Conservation (phyloP, 805 yeast genomes). For the Lipomyces yamadae region DNA sequence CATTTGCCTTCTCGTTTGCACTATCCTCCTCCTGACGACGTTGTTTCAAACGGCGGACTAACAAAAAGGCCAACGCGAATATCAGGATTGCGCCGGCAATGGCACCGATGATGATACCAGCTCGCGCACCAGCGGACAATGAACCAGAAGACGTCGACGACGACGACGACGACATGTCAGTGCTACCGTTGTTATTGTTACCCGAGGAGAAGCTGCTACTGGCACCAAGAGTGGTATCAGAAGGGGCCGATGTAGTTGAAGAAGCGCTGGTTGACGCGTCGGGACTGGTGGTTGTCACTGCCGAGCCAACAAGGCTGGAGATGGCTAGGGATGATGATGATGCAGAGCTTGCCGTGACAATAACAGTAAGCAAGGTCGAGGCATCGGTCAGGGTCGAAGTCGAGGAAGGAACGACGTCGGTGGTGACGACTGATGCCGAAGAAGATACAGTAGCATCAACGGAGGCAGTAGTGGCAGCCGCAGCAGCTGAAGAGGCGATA, state of each 20-base stretch:
- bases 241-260: conserved; percentile 12
- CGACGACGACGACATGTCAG: conserved; percentile 63
- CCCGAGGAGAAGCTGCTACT: conserved; percentile 10
- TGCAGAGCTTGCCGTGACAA: background rate
- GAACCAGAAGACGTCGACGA: conserved; percentile 68
- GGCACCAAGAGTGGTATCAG: conserved; percentile 2
- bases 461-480: conserved; percentile 11
- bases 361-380: conserved; percentile 2
- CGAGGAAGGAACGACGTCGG: conserved; percentile 20
- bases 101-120: conserved; percentile 36
- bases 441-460: conserved; percentile 22
- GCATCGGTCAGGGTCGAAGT: conserved; percentile 15
- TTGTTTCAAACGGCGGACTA: conserved; percentile 27
- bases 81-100: conserved; percentile 26
- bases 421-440: conserved; percentile 21
- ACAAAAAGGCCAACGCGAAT: conserved; percentile 23
- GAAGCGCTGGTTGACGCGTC: background rate
- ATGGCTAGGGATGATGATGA: background rate
- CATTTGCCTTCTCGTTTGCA: conserved; percentile 7
- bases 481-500: conserved; percentile 18
- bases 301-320: conserved; percentile 6
- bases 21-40: conserved; percentile 7
- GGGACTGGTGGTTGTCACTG: background rate
- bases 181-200: background rate
- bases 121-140: conserved; percentile 34